phyloP scores from a whole-genome alignment of 306 rosid species.

The Sindora glabra region DNA sequence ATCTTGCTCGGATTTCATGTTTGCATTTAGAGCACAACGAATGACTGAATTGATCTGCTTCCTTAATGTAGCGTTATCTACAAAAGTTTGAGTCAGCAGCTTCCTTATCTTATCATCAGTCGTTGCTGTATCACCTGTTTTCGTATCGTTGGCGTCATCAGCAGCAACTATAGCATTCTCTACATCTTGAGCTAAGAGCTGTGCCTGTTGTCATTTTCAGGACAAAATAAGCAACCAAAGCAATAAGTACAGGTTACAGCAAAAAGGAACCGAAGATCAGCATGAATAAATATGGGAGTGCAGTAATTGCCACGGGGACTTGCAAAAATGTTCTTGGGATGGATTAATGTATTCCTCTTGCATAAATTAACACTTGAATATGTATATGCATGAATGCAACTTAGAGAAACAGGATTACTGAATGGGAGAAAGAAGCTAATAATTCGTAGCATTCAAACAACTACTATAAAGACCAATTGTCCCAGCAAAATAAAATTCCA shows the following conservation, averaged over 20 bases:
- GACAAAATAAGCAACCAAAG: slow-evolving; percentile 13
- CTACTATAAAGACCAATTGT: background rate
- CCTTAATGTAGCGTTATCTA: slow-evolving; percentile 81
- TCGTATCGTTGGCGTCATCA: slow-evolving; percentile 22
- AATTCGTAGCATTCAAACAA: background rate
- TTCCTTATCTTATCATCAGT: slow-evolving; percentile 51
- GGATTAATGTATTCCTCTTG: background rate
- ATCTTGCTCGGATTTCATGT: slow-evolving; percentile 30
- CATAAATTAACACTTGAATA: background rate
- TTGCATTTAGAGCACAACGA: slow-evolving; percentile 55
- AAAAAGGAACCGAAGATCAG: background rate
- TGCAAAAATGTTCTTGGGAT: background rate
- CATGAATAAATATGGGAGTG: background rate
- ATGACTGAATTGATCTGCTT: slow-evolving; percentile 69
- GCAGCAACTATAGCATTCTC: slow-evolving; percentile 34
- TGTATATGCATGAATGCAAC: background rate
- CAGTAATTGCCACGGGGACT: background rate
- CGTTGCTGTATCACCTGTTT: slow-evolving; percentile 18
- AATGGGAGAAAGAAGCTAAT: background rate
- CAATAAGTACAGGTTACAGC: background rate
- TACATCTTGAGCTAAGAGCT: slow-evolving; percentile 74
- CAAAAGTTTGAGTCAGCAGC: slow-evolving; percentile 59
- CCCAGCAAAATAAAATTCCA: background rate
- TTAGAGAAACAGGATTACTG: background rate
- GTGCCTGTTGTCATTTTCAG: slow-evolving; percentile 57